Percentiles rank a stretch among this genome's conserved stretches.
Evolutionary conservation across 2,329 filamentous ascomycete genomes (phyloP).

Genomic region (Beauveria sp.): DNA sequence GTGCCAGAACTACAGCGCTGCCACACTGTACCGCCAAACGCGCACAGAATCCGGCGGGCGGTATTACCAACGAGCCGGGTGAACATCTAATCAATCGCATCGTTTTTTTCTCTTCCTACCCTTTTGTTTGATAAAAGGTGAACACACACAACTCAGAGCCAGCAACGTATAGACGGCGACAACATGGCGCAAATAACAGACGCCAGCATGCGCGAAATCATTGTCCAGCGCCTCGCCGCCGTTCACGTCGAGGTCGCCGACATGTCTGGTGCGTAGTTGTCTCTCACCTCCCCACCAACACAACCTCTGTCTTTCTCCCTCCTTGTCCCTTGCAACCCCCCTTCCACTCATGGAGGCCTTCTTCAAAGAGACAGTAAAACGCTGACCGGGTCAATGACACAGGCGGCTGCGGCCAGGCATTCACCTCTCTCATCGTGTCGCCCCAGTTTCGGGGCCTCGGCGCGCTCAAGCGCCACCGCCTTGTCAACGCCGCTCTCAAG

Average conservation of each 20-base stretch:
- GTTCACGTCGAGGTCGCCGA: conserved; percentile 82
- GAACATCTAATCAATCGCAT: conserved; percentile 32
- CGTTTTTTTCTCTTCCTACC: conserved; percentile 1
- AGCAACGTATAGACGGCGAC: not conserved
- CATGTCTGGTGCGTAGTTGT: conserved; percentile 64
- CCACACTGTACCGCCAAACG: conserved; percentile 15
- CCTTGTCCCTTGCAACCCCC: too few species aligned
- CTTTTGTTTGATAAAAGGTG: too few species aligned
- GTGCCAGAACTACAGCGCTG: conserved; percentile 18
- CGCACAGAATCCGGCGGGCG: not conserved
- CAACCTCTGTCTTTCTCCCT: not conserved
- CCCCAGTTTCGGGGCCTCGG: conserved; percentile 62
- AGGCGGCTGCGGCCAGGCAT: conserved; percentile 57
- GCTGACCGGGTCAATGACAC: not conserved
- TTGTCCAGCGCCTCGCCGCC: conserved; percentile 64
- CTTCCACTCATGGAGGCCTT: not conserved
- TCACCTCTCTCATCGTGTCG: conserved; percentile 54
- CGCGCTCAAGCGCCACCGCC: conserved; percentile 75
- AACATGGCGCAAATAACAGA: conserved; percentile 61
- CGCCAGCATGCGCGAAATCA: conserved; percentile 58
- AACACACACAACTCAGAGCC: too few species aligned
- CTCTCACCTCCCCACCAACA: not conserved
- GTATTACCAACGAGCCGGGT: too few species aligned
- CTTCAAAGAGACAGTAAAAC: not conserved
- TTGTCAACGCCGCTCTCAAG: conserved; percentile 78